Evolutionary conservation across 164 flowering plant species (phyloP).

Genomic region (Platanus orientalis): DNA sequence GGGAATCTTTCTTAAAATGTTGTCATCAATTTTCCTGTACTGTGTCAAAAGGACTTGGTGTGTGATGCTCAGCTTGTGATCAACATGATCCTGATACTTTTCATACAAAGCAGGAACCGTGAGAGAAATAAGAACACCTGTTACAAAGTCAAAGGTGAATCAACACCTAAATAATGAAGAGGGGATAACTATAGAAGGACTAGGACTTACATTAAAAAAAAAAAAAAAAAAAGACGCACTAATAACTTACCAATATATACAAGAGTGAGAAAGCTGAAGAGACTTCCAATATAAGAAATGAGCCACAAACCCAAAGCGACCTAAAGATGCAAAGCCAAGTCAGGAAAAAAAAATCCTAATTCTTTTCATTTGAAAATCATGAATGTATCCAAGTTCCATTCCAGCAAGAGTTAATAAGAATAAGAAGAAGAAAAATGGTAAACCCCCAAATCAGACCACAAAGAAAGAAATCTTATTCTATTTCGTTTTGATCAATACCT

Average conservation of each 20-base stretch:
- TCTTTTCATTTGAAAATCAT: too few species aligned
- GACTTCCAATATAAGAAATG: slow-evolving; percentile 62
- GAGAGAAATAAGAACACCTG: slow-evolving; percentile 70
- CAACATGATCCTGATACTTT: slow-evolving; percentile 62
- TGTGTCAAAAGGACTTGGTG: slow-evolving; percentile 33
- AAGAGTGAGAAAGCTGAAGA: slow-evolving; percentile 72
- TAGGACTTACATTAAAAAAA: too few species aligned
- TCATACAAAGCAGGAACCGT: slow-evolving; percentile 70
- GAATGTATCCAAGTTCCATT: too few species aligned
- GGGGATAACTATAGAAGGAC: too few species aligned
- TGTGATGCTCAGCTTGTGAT: slow-evolving; percentile 44
- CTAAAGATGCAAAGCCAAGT: slow-evolving; percentile 28
- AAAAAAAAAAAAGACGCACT: background rate
- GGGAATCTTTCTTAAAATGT: slow-evolving; percentile 46
- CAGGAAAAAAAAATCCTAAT: too few species aligned
- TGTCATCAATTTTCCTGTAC: slow-evolving; percentile 53
- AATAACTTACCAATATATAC: slow-evolving; percentile 64
- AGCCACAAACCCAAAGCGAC: slow-evolving; percentile 57
- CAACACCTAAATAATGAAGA: too few species aligned
- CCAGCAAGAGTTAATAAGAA: too few species aligned
- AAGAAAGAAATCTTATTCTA: too few species aligned
- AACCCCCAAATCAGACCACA: too few species aligned
- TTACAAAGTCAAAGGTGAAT: slow-evolving; percentile 1
- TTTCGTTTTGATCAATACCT: slow-evolving; percentile 37
- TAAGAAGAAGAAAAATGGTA: too few species aligned